Percentiles rank a stretch among this genome's conserved stretches.
Conservation (phyloP, 1,284 basidiomycete genomes). For the Apiotrichum gamsii region DNA sequence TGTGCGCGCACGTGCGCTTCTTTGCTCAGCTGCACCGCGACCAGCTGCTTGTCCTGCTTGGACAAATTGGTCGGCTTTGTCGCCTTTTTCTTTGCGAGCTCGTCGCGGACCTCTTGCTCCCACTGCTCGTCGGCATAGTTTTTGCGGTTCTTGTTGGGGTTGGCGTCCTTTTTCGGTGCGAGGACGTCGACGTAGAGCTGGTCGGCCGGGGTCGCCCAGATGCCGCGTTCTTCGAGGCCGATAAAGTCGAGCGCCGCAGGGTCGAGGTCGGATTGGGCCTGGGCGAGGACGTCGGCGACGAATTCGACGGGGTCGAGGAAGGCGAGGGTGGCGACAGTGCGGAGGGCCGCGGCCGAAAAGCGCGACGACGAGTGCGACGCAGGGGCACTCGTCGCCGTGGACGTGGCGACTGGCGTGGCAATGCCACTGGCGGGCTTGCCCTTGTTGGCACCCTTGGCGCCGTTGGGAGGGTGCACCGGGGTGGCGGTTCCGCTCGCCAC, state of each 20-base stretch:
- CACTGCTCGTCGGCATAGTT: conserved; percentile 80
- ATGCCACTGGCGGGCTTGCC: too few species aligned
- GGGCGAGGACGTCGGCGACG: conserved; percentile 63
- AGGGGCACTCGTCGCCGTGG: conserved; percentile 22
- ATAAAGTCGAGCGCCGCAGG: conserved; percentile 57
- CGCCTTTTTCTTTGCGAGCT: conserved; percentile 66
- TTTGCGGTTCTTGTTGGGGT: conserved; percentile 66
- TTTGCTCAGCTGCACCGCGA: conserved; percentile 71
- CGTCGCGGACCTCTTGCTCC: conserved; percentile 85
- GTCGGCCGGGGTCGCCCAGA: conserved; percentile 78
- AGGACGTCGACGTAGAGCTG: conserved; percentile 71
- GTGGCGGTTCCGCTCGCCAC: too few species aligned
- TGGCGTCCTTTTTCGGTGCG: conserved; percentile 55
- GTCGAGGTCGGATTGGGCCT: conserved; percentile 61
- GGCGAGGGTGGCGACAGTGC: conserved; percentile 66
- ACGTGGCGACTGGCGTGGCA: too few species aligned
- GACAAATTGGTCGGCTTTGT: conserved; percentile 55
- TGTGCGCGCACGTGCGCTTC: conserved; percentile 62
- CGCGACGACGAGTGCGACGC: conserved; percentile 17
- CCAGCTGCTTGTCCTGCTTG: conserved; percentile 73
- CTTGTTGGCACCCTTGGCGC: too few species aligned
- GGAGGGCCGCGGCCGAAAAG: conserved; percentile 57
- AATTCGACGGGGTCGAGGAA: conserved; percentile 68
- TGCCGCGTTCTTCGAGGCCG: conserved; percentile 65
- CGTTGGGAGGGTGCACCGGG: too few species aligned